Evolutionary conservation across 306 rosid genomes (phyloP).

Genomic region (Fagus sylvatica): DNA sequence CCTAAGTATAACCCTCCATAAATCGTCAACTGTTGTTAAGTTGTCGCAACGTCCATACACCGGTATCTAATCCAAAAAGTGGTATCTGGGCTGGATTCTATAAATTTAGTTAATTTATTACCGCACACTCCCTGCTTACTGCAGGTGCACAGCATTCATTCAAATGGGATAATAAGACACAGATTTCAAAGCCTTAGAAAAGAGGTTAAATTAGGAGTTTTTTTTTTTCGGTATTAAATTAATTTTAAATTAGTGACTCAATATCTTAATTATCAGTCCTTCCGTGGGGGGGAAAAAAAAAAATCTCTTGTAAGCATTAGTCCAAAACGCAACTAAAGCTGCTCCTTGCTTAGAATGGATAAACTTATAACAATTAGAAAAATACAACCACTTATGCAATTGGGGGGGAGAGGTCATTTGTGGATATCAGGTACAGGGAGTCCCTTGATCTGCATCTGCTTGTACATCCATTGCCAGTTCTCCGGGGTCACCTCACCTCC

Average conservation of each 20-base stretch:
- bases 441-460: slow-evolving; percentile 75
- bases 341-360: slow-evolving; percentile 21
- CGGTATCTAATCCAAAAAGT: neutral
- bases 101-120: neutral
- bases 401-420: slow-evolving; percentile 25
- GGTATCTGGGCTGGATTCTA: neutral
- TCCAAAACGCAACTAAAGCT: slow-evolving; percentile 13
- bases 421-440: slow-evolving; percentile 49
- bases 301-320: neutral
- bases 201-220: too few relatives aligned
- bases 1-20: neutral
- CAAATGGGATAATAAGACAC: neutral
- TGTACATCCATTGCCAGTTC: slow-evolving; percentile 91
- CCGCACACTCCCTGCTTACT: too few relatives aligned
- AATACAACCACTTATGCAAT: neutral
- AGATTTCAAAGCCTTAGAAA: neutral
- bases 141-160: neutral
- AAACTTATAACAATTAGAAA: neutral
- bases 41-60: neutral
- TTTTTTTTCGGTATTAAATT: too few relatives aligned
- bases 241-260: slow-evolving; percentile 9
- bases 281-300: neutral
- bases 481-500: slow-evolving; percentile 88
- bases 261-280: neutral
- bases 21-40: too few relatives aligned